A percentile compares a stretch with the other conserved stretches of the same genome.
phyloP scores from a whole-genome alignment of 176 grass and related monocot species.

The Coix lacrymajobi region DNA sequence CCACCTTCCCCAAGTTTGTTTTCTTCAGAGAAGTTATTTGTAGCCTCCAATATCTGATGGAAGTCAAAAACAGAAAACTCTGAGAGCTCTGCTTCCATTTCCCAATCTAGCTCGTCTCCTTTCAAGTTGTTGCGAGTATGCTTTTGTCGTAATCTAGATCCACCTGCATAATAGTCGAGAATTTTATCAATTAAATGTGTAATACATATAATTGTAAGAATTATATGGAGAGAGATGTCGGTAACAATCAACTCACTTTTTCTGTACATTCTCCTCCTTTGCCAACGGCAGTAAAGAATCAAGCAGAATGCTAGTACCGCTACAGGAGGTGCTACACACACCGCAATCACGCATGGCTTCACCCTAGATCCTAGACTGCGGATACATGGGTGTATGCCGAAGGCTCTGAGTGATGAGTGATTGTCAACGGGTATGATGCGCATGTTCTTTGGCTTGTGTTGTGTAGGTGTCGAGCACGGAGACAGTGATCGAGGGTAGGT shows the following conservation, averaged over 20 bases:
- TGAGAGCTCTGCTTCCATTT: too few relatives aligned
- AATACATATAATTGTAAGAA: background rate
- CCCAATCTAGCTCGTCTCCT: too few relatives aligned
- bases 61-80: too few relatives aligned
- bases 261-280: background rate
- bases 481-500: too few relatives aligned
- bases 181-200: background rate
- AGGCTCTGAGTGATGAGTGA: too few relatives aligned
- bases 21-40: constrained; percentile 17
- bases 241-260: background rate
- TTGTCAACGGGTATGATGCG: too few relatives aligned
- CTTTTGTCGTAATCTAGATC: background rate
- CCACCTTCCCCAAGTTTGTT: constrained; percentile 29
- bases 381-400: too few relatives aligned
- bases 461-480: too few relatives aligned
- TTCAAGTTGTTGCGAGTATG: background rate
- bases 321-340: background rate
- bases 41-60: constrained; percentile 2
- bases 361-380: background rate
- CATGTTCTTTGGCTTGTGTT: too few relatives aligned
- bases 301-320: background rate
- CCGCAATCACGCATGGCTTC: background rate
- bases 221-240: background rate
- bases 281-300: background rate
- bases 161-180: background rate